phyloP scores from a whole-genome alignment of 1,139 yeast species.

The Yueomyces sp. region DNA sequence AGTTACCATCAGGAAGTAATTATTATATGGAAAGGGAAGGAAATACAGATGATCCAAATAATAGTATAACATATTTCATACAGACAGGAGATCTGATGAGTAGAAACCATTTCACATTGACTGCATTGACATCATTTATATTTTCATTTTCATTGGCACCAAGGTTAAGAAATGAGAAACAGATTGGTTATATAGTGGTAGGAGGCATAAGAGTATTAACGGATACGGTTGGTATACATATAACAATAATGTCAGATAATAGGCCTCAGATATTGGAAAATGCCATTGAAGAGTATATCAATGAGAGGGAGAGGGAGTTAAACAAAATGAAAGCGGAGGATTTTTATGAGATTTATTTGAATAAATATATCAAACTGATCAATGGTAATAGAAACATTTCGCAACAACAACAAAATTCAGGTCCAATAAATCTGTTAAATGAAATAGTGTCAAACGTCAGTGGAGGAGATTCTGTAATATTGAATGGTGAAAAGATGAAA shows the following conservation, averaged over 20 bases:
- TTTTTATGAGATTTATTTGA: conserved; percentile 26
- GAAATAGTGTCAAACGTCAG: conserved; percentile 27
- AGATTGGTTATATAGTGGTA: conserved; percentile 45
- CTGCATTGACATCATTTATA: conserved; percentile 33
- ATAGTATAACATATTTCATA: conserved; percentile 37
- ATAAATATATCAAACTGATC: conserved; percentile 27
- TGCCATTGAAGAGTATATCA: conserved; percentile 36
- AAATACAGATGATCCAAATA: conserved; percentile 35
- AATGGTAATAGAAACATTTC: conserved; percentile 4
- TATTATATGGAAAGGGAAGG: conserved; percentile 23
- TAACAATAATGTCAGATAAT: conserved; percentile 39
- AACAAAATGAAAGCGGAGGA: conserved; percentile 21
- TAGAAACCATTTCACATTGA: conserved; percentile 25
- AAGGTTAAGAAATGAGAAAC: conserved; percentile 39
- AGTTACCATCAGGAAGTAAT: conserved; percentile 28
- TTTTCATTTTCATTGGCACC: conserved; percentile 30
- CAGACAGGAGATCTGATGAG: conserved; percentile 41
- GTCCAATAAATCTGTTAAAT: conserved; percentile 28
- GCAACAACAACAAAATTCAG: conserved; percentile 16
- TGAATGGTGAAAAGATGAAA: conserved; percentile 22
- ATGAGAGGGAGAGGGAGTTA: conserved; percentile 25
- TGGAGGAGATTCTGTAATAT: conserved; percentile 19
- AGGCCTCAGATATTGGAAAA: conserved; percentile 27
- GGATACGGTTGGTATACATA: conserved; percentile 41
- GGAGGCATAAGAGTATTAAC: conserved; percentile 42